Evolutionary conservation across 495 filamentous ascomycete species (phyloP), one percentile per base, ranked within the genome.

Genomic region (Pseudevernia furfuracea): DNA sequence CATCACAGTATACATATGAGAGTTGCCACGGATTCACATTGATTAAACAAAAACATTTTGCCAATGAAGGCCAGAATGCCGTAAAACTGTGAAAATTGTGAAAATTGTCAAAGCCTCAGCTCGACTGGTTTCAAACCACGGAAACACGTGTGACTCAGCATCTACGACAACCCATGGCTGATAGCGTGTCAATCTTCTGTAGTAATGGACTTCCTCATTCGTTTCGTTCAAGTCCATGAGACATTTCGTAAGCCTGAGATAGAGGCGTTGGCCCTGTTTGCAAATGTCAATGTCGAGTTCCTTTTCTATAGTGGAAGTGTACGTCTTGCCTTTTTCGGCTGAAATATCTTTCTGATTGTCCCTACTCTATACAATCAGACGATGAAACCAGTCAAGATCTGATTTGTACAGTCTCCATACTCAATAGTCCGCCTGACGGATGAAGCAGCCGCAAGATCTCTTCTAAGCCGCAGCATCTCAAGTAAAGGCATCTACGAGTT

Each of bases 181-280:
- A n/a, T 6, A 30, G 28, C 8, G n/a, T 36, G 34, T 15, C 9
- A 53, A 32, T 12, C 8, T 2, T 44, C 21, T 17, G 5, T 34
- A 58, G 5, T 38, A 11, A 87, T 90, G 84, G 85, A 94, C 63
- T 97, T 88, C 69, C 83, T 99, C 55, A 86, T 99, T 64, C 88
- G 93, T 66, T 91, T 97, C 71, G 90, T 87, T 15, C 95, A 97
- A 73, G 79, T 82, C 59, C 92, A 97, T 72, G 91, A 97, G 79
- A 88, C 83, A 19, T 99, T 99, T 72, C 89, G 92, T 60, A 82
- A 82, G 63, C 82, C 92, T 12, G 94, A 99, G 74, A 80, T 97
- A n/a, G 76, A 92, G 70, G 85, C 94, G 28, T 75, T 97, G 25
- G 93, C 94, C 10, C 73, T 83, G 10, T 72, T 95, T 19, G 79